These are phyloP conservation scores for Sphagnum contortum DNA, from an alignment of 225 moss, liverwort and hornwort species.

Conservation along the genomic window DNA sequence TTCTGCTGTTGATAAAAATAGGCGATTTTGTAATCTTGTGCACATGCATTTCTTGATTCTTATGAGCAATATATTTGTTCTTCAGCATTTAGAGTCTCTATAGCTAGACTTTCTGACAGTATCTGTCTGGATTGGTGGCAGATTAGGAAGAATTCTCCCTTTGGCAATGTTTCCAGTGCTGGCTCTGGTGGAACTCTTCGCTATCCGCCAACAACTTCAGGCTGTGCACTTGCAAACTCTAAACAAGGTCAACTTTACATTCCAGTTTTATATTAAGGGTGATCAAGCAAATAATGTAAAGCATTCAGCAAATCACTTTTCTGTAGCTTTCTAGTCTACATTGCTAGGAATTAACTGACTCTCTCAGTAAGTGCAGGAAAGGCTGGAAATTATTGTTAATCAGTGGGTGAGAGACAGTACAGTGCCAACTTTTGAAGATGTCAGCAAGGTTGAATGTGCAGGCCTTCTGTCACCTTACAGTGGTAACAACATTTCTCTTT, in stretches of 20 bases:
- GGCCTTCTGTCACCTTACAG: slow-evolving; percentile 40
- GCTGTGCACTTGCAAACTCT: slow-evolving; percentile 79
- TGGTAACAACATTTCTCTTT: slow-evolving; percentile 9
- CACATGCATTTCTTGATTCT: no score
- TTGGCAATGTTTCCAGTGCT: slow-evolving; percentile 55
- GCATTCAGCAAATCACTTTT: not conserved
- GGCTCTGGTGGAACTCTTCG: slow-evolving; percentile 58
- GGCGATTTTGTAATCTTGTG: no score
- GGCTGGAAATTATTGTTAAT: slow-evolving; percentile 73
- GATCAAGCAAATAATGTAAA: not conserved
- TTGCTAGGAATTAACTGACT: not conserved
- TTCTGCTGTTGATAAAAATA: not conserved
- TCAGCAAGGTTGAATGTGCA: slow-evolving; percentile 63
- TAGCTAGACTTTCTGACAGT: not conserved
- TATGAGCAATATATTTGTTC: no score
- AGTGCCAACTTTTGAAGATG: slow-evolving; percentile 71
- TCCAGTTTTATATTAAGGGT: not conserved
- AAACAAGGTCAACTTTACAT: slow-evolving; percentile 58
- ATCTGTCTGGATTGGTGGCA: slow-evolving; percentile 4
- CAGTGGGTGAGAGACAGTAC: slow-evolving; percentile 57
- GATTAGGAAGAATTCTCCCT: slow-evolving; percentile 41
- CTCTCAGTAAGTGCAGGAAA: slow-evolving; percentile 33
- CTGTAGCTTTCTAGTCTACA: not conserved
- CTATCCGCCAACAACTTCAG: slow-evolving; percentile 76
- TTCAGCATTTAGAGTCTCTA: no score